Evolutionary conservation across 2,329 filamentous ascomycete species (phyloP).

Genomic region (Sarocladium strictum): DNA sequence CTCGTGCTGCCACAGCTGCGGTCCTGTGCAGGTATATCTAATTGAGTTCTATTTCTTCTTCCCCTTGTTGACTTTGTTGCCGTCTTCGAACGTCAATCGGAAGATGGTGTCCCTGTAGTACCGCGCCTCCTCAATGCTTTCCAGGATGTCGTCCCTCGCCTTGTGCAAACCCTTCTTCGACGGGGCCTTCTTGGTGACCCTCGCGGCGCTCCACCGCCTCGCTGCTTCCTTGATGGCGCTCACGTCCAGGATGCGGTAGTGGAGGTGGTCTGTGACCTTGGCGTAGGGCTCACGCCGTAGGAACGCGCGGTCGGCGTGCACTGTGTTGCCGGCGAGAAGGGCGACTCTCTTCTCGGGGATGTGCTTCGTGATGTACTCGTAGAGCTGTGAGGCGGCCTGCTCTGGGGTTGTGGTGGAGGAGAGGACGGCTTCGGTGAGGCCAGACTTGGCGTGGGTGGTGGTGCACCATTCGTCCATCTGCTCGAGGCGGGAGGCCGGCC

Average conservation of each 20-base stretch:
- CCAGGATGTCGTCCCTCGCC: conserved; percentile 82
- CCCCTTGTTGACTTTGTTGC: background rate
- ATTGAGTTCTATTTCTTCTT: background rate
- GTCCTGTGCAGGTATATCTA: background rate
- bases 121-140: conserved; percentile 87
- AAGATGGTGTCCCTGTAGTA: conserved; percentile 76
- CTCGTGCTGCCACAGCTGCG: background rate
- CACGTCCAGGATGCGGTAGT: conserved; percentile 89
- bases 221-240: conserved; percentile 89
- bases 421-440: conserved; percentile 71
- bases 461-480: conserved; percentile 88
- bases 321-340: conserved; percentile 83
- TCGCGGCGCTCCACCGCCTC: conserved; percentile 62
- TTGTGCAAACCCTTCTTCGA: conserved; percentile 72
- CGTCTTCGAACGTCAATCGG: conserved; percentile 21
- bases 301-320: conserved; percentile 85
- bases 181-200: conserved; percentile 52
- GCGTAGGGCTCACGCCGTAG: conserved; percentile 69
- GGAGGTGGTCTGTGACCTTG: conserved; percentile 67
- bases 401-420: conserved; percentile 66
- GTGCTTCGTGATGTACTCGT: conserved; percentile 70
- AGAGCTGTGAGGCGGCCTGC: conserved; percentile 64
- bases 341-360: conserved; percentile 62
- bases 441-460: conserved; percentile 70
- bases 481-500: conserved; percentile 62